Conservation (phyloP, 2,329 filamentous ascomycete species). For the Penicillium palitans region DNA sequence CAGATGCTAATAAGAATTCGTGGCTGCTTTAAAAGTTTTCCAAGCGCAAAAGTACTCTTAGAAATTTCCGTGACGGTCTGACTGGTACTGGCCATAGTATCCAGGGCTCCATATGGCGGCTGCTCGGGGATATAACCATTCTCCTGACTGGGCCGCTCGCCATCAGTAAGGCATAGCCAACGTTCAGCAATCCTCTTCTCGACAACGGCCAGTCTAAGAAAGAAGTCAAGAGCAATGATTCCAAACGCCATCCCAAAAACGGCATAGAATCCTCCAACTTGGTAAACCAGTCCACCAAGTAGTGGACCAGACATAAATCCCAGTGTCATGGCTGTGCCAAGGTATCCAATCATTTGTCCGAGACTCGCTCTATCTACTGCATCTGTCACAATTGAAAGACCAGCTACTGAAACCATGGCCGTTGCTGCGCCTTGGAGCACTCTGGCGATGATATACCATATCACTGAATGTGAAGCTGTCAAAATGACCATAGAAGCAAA, state of each 20-base stretch:
- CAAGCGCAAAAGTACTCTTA: conserved; percentile 7
- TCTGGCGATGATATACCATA: conserved; percentile 52
- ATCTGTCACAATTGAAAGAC: conserved; percentile 58
- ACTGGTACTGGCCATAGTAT: conserved; percentile 25
- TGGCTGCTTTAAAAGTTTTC: conserved; percentile 32
- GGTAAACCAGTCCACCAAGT: conserved; percentile 60
- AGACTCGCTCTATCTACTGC: conserved; percentile 57
- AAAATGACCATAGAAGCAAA: conserved; percentile 56
- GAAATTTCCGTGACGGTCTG: neutral
- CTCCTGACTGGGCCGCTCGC: conserved; percentile 1
- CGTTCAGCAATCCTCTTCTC: conserved; percentile 58
- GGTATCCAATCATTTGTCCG: conserved; percentile 60
- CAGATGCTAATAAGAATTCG: conserved; percentile 58
- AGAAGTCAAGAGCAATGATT: conserved; percentile 58
- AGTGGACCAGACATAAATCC: conserved; percentile 58
- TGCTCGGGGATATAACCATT: conserved; percentile 14
- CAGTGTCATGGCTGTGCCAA: conserved; percentile 56
- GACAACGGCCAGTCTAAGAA: conserved; percentile 59
- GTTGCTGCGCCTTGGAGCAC: conserved; percentile 58
- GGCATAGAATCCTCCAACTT: conserved; percentile 56
- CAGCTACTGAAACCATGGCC: conserved; percentile 61
- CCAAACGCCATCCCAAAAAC: conserved; percentile 59
- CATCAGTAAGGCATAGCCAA: conserved; percentile 14
- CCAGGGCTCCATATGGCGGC: conserved; percentile 7
- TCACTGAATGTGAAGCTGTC: conserved; percentile 50